Percentiles rank a stretch among this genome's conserved stretches.
phyloP scores from a whole-genome alignment of 768 basidiomycete genomes.

The Lyophyllum decastes region DNA sequence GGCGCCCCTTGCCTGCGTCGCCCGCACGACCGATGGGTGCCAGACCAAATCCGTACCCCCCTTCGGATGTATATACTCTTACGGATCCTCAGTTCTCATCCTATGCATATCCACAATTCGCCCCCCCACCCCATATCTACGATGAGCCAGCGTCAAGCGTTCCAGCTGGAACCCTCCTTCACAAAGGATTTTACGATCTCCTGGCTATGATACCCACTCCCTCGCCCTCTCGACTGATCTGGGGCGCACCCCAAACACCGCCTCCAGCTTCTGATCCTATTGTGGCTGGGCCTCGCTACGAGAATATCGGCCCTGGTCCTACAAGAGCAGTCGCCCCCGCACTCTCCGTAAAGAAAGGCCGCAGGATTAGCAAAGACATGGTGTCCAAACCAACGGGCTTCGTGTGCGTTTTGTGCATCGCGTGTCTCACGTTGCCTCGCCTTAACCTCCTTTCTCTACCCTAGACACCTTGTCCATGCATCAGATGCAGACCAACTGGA shows the following conservation, averaged over 20 bases:
- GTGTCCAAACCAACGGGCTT: constrained; percentile 82
- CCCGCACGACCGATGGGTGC: constrained; percentile 27
- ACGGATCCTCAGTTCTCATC: constrained; percentile 39
- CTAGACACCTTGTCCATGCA: constrained; percentile 86
- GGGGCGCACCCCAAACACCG: constrained; percentile 42
- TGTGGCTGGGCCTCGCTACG: constrained; percentile 70
- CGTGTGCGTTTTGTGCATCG: constrained; percentile 56
- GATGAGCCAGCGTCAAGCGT: constrained; percentile 50
- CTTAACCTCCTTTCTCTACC: constrained; percentile 16
- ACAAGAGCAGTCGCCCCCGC: constrained; percentile 32
- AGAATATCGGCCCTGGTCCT: constrained; percentile 44
- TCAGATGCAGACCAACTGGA: constrained; percentile 89
- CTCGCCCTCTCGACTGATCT: constrained; percentile 65
- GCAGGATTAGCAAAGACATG: constrained; percentile 85
- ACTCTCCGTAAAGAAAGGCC: constrained; percentile 50
- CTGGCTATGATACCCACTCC: constrained; percentile 77
- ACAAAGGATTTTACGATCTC: constrained; percentile 91
- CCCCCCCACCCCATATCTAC: constrained; percentile 37
- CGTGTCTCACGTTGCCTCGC: constrained; percentile 23
- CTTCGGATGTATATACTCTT: constrained; percentile 28
- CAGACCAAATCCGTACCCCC: constrained; percentile 28
- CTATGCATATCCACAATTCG: constrained; percentile 42
- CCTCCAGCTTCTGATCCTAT: constrained; percentile 38
- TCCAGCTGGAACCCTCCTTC: constrained; percentile 71
- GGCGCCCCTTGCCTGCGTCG: constrained; percentile 30